Conservation (phyloP, 2,329 filamentous ascomycete species). For the Nothophaeocryptopus gaeumannii region DNA sequence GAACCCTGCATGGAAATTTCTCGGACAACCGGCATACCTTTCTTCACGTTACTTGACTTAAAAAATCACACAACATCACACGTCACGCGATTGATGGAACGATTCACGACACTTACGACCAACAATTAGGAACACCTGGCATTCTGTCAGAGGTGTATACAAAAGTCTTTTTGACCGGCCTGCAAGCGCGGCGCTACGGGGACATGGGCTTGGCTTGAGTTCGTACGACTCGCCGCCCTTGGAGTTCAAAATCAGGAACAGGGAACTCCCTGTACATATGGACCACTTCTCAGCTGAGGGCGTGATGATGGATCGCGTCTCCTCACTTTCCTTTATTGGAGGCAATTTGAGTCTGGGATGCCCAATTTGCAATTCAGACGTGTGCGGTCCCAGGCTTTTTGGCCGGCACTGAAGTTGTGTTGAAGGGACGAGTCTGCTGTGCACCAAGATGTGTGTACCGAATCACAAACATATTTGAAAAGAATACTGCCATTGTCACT, state of each 20-base stretch:
- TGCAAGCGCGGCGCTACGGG: constrained; percentile 14
- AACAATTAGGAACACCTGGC: background rate
- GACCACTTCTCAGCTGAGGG: too few relatives aligned
- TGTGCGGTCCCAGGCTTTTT: background rate
- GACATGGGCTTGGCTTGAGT: constrained; percentile 1
- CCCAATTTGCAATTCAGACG: constrained; percentile 4
- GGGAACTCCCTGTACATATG: background rate
- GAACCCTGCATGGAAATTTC: background rate
- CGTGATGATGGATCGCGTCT: too few relatives aligned
- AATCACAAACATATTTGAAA: too few relatives aligned
- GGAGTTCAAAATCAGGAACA: constrained; percentile 2
- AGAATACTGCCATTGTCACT: too few relatives aligned
- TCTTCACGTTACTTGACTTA: constrained; percentile 4
- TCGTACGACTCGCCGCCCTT: background rate
- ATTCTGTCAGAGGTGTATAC: constrained; percentile 2
- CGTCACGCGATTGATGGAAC: background rate
- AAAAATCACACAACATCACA: background rate
- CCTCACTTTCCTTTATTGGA: background rate
- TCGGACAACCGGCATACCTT: background rate
- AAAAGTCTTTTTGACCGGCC: constrained; percentile 10
- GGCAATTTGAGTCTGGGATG: constrained; percentile 5
- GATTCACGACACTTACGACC: constrained; percentile 9
- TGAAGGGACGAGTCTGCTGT: constrained; percentile 17
- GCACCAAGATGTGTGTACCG: too few relatives aligned
- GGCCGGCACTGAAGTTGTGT: constrained; percentile 7